Evolutionary conservation across 2,329 filamentous ascomycete species (phyloP).

Genomic region (Colletotrichum sp.): DNA sequence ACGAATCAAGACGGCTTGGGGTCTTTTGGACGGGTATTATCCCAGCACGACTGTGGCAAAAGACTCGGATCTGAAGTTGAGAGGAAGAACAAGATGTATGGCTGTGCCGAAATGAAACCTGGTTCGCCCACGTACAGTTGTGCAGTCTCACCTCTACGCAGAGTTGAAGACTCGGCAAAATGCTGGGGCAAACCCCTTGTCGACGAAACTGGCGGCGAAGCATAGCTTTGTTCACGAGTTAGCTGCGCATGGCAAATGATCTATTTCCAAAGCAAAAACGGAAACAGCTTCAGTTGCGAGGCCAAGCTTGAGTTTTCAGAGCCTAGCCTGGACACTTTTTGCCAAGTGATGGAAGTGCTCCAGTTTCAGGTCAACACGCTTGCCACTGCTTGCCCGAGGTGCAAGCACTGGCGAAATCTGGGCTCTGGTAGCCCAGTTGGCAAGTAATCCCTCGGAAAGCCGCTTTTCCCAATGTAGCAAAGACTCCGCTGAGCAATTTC

Average conservation of each 20-base stretch:
- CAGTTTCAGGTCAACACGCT: neutral
- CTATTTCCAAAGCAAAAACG: neutral
- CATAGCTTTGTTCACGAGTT: neutral
- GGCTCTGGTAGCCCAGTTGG: neutral
- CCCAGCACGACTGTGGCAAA: neutral
- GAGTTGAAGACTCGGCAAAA: neutral
- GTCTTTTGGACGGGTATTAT: neutral
- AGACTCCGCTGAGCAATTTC: neutral
- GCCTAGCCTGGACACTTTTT: neutral
- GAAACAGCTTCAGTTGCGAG: neutral
- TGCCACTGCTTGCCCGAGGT: neutral
- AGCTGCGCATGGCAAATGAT: neutral
- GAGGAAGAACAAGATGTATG: neutral
- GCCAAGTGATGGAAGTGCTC: neutral
- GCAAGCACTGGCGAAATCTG: neutral
- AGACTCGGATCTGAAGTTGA: neutral
- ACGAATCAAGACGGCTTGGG: neutral
- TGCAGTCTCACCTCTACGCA: neutral
- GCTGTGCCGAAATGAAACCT: neutral
- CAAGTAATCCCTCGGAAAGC: neutral
- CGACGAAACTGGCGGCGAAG: neutral
- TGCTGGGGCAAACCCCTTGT: neutral
- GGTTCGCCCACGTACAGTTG: neutral
- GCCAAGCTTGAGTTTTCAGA: neutral
- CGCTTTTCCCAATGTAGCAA: neutral